Base-by-base conservation (phyloP, 2,329 filamentous ascomycete genomes). In the Aspergillus neotritici region DNA sequence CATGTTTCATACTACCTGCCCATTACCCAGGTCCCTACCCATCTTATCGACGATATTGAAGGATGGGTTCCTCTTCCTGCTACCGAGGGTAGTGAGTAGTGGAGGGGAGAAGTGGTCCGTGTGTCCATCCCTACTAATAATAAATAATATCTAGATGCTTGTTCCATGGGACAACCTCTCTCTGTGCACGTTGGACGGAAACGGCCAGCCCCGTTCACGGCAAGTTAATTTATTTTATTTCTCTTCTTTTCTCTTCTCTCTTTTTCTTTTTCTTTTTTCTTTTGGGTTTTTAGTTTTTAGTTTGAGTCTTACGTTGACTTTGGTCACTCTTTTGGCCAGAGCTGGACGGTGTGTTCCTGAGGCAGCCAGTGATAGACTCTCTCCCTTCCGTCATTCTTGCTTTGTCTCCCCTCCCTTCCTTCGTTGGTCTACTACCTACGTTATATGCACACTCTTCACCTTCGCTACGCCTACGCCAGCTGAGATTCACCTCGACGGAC, bases 241-340 rank as follows among this genome's bases (percentile, higher is more conserved):
- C 21, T 41, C 40, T 41, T 38, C 46, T 44, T 37, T 45, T 48
- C 42, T 46, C 29, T 40, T 46, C 48, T 43, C 46, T 38, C 31
- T 15, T 31, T 35, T 28, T 48, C 40, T 32, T 35, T 41, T 39
- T 37, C 36, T 45, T 17, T 7, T 6, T 14, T 13, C 31, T 31
- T 33, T 29, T 9, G 34, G 16, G 15, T 12, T 16, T 16, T 25
- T 31, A 17, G 17, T 14, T 17, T 14, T 31, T 12, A 31, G 12
- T 16, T 17, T 35, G n/a, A n/a, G 17, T 32, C 35, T 34, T 38
- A 40, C 34, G 21, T 6, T 25, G 21, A 25, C 21, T 25, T 25
- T 25, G 21, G 21, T 25, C 9, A 2, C 21, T 25, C 9, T 25
- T 25, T 25, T 8, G 9, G 7, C 9, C 3, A 3, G 21, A 25